Evolutionary conservation across 2,329 filamentous ascomycete genomes (phyloP).

Genomic region (Pseudopithomyces maydicus): DNA sequence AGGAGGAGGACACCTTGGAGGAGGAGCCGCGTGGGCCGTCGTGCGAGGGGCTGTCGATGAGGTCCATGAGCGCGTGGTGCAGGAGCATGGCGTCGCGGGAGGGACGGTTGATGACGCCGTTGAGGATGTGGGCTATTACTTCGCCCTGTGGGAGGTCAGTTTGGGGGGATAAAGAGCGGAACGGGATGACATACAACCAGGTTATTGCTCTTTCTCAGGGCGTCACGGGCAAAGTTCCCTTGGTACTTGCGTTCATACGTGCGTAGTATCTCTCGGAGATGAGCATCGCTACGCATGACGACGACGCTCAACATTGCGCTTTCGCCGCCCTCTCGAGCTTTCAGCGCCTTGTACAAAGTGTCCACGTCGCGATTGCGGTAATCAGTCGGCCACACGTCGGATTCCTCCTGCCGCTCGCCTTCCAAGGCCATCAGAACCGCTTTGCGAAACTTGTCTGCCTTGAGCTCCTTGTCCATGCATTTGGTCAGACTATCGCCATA

Average conservation of each 20-base stretch:
- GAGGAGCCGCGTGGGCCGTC: slow-evolving; percentile 29
- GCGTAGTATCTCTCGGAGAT: slow-evolving; percentile 79
- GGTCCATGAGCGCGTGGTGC: slow-evolving; percentile 78
- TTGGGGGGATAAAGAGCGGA: neutral
- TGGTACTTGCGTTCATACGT: slow-evolving; percentile 75
- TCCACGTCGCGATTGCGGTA: slow-evolving; percentile 68
- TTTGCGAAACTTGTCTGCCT: slow-evolving; percentile 93
- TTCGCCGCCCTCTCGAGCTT: slow-evolving; percentile 79
- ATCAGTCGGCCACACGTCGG: slow-evolving; percentile 65
- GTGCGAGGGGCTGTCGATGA: slow-evolving; percentile 40
- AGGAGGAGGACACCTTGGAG: slow-evolving; percentile 24
- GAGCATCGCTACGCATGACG: slow-evolving; percentile 76
- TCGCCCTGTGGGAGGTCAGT: slow-evolving; percentile 69
- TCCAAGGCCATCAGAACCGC: slow-evolving; percentile 85
- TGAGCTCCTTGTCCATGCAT: slow-evolving; percentile 91
- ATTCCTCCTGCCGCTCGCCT: slow-evolving; percentile 81
- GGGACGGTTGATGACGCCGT: slow-evolving; percentile 94
- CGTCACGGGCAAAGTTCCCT: slow-evolving; percentile 85
- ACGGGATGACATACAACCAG: slow-evolving; percentile 73
- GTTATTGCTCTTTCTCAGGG: slow-evolving; percentile 86
- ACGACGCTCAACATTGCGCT: slow-evolving; percentile 86
- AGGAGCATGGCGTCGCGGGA: slow-evolving; percentile 90
- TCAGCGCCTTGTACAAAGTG: slow-evolving; percentile 71
- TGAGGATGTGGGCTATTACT: slow-evolving; percentile 90
- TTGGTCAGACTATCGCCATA: slow-evolving; percentile 79